Conservation (phyloP, 768 basidiomycete genomes). For the Lactarius deliciosus region DNA sequence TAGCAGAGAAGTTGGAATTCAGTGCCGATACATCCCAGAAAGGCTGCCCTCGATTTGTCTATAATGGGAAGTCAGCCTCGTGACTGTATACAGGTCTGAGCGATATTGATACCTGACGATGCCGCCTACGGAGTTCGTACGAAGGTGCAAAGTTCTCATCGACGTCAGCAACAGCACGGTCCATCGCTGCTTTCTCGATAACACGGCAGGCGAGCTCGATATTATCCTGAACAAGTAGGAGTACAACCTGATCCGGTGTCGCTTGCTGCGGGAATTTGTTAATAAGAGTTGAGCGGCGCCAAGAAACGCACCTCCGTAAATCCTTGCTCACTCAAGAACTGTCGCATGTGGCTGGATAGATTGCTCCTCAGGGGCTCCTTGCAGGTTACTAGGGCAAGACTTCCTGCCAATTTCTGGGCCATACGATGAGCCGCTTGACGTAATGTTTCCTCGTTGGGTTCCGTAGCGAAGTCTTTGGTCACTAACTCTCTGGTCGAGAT, state of each 20-base stretch:
- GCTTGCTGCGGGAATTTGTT: constrained; percentile 46
- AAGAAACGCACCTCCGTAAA: constrained; percentile 68
- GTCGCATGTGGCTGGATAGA: constrained; percentile 84
- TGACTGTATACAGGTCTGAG: neutral
- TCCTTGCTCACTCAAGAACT: constrained; percentile 79
- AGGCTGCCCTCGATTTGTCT: constrained; percentile 67
- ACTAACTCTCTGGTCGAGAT: constrained; percentile 96
- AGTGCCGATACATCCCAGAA: constrained; percentile 89
- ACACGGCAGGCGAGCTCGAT: constrained; percentile 90
- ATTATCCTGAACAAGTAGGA: constrained; percentile 86
- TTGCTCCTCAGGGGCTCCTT: constrained; percentile 95
- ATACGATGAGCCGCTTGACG: constrained; percentile 91
- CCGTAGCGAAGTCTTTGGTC: constrained; percentile 93
- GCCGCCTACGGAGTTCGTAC: constrained; percentile 80
- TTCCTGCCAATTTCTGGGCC: constrained; percentile 96
- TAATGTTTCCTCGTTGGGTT: constrained; percentile 86
- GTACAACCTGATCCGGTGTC: constrained; percentile 77
- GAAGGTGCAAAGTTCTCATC: constrained; percentile 85
- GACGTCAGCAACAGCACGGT: constrained; percentile 87
- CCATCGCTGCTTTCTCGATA: constrained; percentile 98
- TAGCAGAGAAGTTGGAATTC: constrained; percentile 63
- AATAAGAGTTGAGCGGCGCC: constrained; percentile 17
- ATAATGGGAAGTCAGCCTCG: constrained; percentile 4
- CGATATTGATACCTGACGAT: constrained; percentile 66
- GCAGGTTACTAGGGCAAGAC: constrained; percentile 94